Evolutionary conservation across 345 rosid species (phyloP), one percentile per base, ranked within the genome.

Genomic region (Lepidium didymum): DNA sequence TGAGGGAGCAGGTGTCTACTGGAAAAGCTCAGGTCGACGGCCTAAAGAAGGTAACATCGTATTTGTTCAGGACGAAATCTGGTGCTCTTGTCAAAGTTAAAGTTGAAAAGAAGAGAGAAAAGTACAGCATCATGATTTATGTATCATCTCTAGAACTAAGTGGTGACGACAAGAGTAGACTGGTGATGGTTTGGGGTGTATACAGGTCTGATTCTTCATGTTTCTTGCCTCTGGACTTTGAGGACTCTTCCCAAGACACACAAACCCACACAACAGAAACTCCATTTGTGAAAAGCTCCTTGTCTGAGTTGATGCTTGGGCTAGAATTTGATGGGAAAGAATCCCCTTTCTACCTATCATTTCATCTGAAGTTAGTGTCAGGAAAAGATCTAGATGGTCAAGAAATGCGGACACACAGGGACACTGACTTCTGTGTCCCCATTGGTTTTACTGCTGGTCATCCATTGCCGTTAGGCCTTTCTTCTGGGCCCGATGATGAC

Each of bases 381-480:
- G 60, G 43, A 21, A 68, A 44, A 40, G 67, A 72, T 58, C 70
- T 62, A 7, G 64, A 38, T 42, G 76, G 77, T 59, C 56, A 16
- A 25, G 86, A 86, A 49, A 89, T 94, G 67, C 83, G 74, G 78
- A 89, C 75, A 43, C 95, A 85, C 55, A 79, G 78, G 58, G 78
- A 83, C 43, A 49, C 81, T 41, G 78, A 68, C 43, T 91, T 94
- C 76, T 85, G 88, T 66, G 88, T 87, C 23, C 96, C 99, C 3
- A 72, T 94, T 79, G 99, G 99, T 62, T 82, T 89, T 61, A 74
- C 61, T 76, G 64, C 79, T 4, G 97, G 97, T 68, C 44, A 38
- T 74, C 91, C 97, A 34, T 41, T 80, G 73, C 97, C 97, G 44
- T 47, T 89, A 64, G 97, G 99, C 63, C 87, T 86, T 56, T 88